These are phyloP conservation scores for Tetrahymena elliotti DNA, from an alignment of 73 alveolate genomes.

Conservation along the genomic window DNA sequence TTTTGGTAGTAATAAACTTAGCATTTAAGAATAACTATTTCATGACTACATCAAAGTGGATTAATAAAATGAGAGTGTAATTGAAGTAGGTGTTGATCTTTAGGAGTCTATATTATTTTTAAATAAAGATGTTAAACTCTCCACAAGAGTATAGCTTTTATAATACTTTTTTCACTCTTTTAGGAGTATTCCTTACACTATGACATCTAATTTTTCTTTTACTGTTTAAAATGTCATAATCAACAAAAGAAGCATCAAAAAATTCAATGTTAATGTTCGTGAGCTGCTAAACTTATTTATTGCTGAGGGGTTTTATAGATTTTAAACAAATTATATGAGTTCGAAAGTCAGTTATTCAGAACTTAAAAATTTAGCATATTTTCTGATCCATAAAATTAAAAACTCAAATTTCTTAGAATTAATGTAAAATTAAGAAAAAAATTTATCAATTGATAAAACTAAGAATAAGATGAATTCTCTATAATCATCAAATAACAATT, in stretches of 20 bases:
- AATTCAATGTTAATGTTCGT: constrained; percentile 16
- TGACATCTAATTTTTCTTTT: background rate
- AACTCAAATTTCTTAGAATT: background rate
- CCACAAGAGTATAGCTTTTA: background rate
- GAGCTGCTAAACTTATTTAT: constrained; percentile 24
- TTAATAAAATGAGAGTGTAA: background rate
- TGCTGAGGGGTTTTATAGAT: constrained; percentile 41
- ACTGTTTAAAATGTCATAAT: background rate
- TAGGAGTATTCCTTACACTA: background rate
- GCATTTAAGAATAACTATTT: background rate
- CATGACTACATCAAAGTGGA: background rate
- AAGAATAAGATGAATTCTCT: background rate
- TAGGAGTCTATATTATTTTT: background rate
- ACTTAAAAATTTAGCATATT: background rate
- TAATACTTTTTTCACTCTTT: background rate
- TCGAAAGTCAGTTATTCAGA: constrained; percentile 26
- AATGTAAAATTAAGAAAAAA: background rate
- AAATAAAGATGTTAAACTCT: background rate
- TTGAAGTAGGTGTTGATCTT: background rate
- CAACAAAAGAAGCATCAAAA: background rate
- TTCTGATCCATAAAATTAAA: background rate
- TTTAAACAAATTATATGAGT: constrained; percentile 38
- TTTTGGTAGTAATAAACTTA: background rate
- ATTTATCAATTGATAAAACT: background rate
- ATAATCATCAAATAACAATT: background rate